phyloP scores from a whole-genome alignment of 345 rosid species.

The Reutealis trisperma region DNA sequence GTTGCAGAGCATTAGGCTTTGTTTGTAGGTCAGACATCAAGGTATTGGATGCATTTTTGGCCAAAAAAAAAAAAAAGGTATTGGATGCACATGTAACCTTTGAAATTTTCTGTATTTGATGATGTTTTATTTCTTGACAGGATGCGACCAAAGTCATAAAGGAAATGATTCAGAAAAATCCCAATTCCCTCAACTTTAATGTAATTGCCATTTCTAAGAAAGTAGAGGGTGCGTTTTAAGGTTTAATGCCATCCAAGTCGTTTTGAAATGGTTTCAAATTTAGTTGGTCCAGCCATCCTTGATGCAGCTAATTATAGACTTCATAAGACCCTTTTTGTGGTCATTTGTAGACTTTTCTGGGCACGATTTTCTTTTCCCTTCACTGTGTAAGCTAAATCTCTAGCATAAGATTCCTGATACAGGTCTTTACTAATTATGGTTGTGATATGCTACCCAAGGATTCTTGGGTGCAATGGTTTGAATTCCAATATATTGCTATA shows the following conservation, averaged over 20 bases:
- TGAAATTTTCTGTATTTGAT: background rate
- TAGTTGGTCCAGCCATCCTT: conserved; percentile 11
- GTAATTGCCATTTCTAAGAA: conserved; percentile 61
- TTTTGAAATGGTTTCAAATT: conserved; percentile 3
- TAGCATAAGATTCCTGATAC: background rate
- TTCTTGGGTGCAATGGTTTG: background rate
- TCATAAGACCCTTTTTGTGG: background rate
- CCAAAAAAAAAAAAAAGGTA: too few relatives aligned
- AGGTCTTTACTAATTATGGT: background rate
- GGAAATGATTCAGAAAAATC: conserved; percentile 79
- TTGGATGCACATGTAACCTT: background rate
- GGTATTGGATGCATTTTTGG: too few relatives aligned
- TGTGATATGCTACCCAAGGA: background rate
- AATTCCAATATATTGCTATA: too few relatives aligned
- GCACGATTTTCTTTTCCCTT: background rate
- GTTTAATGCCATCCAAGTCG: background rate
- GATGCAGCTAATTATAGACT: background rate
- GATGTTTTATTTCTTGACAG: conserved; percentile 38
- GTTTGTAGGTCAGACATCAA: too few relatives aligned
- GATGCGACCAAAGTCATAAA: conserved; percentile 74
- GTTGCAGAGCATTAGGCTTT: too few relatives aligned
- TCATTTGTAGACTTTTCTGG: background rate
- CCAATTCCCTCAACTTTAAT: conserved; percentile 73
- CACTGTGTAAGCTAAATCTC: background rate
- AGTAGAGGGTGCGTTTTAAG: conserved; percentile 16